Evolutionary conservation across 768 basidiomycete genomes (phyloP), one percentile per base, ranked within the genome.

Genomic region (Amanita molliuscula): DNA sequence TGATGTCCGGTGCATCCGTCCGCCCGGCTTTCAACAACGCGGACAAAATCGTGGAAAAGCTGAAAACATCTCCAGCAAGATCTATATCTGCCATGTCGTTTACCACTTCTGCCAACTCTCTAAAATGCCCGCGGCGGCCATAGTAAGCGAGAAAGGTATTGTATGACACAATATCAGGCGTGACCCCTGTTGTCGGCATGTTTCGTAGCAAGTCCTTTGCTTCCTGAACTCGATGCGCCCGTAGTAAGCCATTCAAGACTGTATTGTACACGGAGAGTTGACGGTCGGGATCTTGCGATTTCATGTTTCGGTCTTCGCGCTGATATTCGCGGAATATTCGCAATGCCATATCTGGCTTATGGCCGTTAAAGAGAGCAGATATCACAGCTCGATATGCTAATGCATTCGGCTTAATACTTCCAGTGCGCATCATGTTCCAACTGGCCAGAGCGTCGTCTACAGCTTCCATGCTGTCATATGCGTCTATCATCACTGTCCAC

Each of bases 1-100:
- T 74, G 23, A 78, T 68, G 18, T 74, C 68, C 4, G 78, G 75
- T 1, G 88, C 84, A 56, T 92, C 83, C 23, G 74, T 64, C 49
- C 80, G 73, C 8, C 82, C 81, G 11, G 77, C 77, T 54, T 77
- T 78, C 44, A 92, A 74, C 47, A 95, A 62, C 1, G 88, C 84
- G 21, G 83, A 78, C 15, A 97, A 78, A 28, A 97, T 74, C 10
- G 83, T 91, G 3, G 93, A 91, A 63, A 84, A 97, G 0, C 87
- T 96, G 64, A 83, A 80, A 9, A 87, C 78, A 61, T 97, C 89
- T 6, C 90, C 87, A 18, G 65, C 57, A 29, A 95, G 58, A 0
- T 73, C 72, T 1, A 66, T 71, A 11, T 69, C 61, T 21, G 69
- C 63, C 69, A 95, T 79, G 50, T 70, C 64, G 42, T 74, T 72